Percentiles rank a stretch among this genome's conserved stretches.
These are phyloP conservation scores for Carex pumila DNA, from an alignment of 176 grass and related monocot genomes.

Conservation along the genomic window DNA sequence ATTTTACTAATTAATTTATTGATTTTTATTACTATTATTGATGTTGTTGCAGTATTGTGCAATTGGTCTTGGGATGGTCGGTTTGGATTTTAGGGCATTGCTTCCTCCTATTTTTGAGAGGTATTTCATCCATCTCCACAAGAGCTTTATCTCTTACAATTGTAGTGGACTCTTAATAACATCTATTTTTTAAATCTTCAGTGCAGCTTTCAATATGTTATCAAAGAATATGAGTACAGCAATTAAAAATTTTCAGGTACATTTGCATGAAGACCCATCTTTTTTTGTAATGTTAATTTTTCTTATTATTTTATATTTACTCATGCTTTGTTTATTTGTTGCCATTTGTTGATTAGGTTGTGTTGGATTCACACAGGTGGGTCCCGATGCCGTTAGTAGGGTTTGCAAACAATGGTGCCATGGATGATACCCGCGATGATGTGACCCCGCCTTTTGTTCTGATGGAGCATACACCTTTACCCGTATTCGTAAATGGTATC, in stretches of 20 bases:
- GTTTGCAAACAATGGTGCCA: slow-evolving; percentile 75
- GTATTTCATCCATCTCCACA: slow-evolving; percentile 30
- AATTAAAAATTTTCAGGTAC: slow-evolving; percentile 96
- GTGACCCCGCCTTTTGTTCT: slow-evolving; percentile 84
- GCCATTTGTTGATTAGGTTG: slow-evolving; percentile 38
- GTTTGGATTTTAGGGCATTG: slow-evolving; percentile 86
- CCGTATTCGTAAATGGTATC: slow-evolving; percentile 96
- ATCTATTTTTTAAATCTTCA: slow-evolving; percentile 30
- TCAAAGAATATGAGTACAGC: slow-evolving; percentile 87
- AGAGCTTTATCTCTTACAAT: slow-evolving; percentile 7
- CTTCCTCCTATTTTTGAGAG: slow-evolving; percentile 95
- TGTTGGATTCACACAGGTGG: slow-evolving; percentile 97
- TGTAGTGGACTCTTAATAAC: background rate
- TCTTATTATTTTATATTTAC: slow-evolving; percentile 1
- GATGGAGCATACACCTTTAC: slow-evolving; percentile 95
- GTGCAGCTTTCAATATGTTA: slow-evolving; percentile 81
- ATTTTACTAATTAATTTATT: background rate
- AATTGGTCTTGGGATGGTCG: slow-evolving; percentile 93
- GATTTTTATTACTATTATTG: slow-evolving; percentile 5
- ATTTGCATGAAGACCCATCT: background rate
- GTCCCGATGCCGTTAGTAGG: slow-evolving; percentile 94
- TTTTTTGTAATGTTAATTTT: slow-evolving; percentile 2
- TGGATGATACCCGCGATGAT: slow-evolving; percentile 72
- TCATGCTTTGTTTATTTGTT: slow-evolving; percentile 11
- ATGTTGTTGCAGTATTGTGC: slow-evolving; percentile 73